Base-by-base conservation (phyloP, 306 rosid species). In the Heteromeles arbutifolia region DNA sequence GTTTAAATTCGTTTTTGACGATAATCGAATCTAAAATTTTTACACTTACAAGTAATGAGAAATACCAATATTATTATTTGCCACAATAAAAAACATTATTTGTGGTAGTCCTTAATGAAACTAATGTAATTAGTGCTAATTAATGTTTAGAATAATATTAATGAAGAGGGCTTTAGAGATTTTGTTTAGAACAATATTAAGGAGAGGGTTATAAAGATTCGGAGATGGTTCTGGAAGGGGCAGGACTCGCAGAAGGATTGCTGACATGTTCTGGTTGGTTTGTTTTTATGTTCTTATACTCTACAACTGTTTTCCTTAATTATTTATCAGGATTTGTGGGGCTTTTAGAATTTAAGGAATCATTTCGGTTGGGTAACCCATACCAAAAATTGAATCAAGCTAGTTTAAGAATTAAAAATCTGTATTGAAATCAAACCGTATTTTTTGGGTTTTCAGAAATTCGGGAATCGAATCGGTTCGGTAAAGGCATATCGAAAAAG, bases 191-290 rank as follows among this genome's bases (percentile, higher is more conserved):
- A 26, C 26, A 53, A 21, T 56, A 50, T 50, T 26, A 52, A 25
- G 14, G 26, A 24, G 31, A 24, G 22, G 57, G 75, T 54, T 34
- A 39, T 21, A 44, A 52, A 53, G 59, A 48, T 8, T 69, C 34
- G 59, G 72, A 48, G 85, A 83, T 80, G 48, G 74, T 88, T 86
- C 87, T 86, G 82, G 93, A 86, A 87, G 78, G 79, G 26, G 34
- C 44, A 1, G 56, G 39, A 44, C n/a, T 8, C 17, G 62, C 37
- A 22, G 72, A 37, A 74, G 39, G 39, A 34, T 34, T 34, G 39
- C 9, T 34, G 83, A 79, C 80, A 74, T 67, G 74, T 53, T 74
- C 44, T 75, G 72, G 67, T 68, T 73, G 72, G 74, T 75, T 24
- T 37, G 57, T 76, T 29, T 59, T 65, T 53, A 45, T 86, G 88